Evolutionary conservation across 2,329 filamentous ascomycete genomes (phyloP).

Genomic region (Setomelanomma holmii): DNA sequence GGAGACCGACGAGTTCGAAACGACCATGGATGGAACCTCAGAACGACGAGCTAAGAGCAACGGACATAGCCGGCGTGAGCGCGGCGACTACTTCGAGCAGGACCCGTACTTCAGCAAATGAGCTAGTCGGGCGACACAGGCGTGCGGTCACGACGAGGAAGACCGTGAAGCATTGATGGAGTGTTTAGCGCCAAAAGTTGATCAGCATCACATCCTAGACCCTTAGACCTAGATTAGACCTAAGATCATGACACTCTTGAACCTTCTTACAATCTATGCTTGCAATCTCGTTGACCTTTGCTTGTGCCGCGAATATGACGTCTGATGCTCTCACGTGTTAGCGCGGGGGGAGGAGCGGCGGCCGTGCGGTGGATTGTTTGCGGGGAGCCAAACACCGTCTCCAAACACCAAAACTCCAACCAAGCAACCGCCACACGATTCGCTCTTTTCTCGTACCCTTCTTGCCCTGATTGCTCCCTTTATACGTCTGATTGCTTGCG

Average conservation of each 20-base stretch:
- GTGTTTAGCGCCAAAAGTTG: slow-evolving; percentile 9
- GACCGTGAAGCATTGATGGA: background rate
- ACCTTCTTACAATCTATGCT: background rate
- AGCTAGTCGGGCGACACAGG: background rate
- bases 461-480: slow-evolving; percentile 5
- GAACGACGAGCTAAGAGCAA: slow-evolving; percentile 27
- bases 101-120: slow-evolving; percentile 36
- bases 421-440: background rate
- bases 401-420: slow-evolving; percentile 13
- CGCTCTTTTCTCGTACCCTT: background rate
- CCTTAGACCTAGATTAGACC: slow-evolving; percentile 32
- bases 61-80: slow-evolving; percentile 28
- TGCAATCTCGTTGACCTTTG: background rate
- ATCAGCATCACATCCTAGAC: slow-evolving; percentile 13
- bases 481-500: background rate
- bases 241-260: slow-evolving; percentile 11
- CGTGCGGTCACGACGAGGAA: background rate
- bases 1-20: slow-evolving; percentile 69
- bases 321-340: slow-evolving; percentile 17
- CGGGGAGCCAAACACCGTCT: slow-evolving; percentile 29
- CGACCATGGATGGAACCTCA: slow-evolving; percentile 57
- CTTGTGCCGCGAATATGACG: background rate
- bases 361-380: slow-evolving; percentile 27
- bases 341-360: slow-evolving; percentile 16
- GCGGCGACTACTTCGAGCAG: slow-evolving; percentile 39